Evolutionary conservation across 495 filamentous ascomycete genomes (phyloP), one percentile per base, ranked within the genome.

Genomic region (Penicillium soppii): DNA sequence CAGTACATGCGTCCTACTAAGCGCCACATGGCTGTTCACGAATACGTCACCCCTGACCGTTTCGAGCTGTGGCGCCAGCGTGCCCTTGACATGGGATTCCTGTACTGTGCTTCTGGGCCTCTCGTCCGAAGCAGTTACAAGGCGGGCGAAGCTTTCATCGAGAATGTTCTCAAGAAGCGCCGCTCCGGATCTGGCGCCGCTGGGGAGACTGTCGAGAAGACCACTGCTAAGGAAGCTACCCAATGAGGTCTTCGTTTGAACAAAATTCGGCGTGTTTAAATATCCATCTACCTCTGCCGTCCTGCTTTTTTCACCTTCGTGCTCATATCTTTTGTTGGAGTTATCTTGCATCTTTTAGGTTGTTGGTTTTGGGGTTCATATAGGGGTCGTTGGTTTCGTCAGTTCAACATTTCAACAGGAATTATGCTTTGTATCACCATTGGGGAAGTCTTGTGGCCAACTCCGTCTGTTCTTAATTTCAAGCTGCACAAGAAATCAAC

Each of bases 1-100:
- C 94, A 98, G 77, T 98, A 98, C 76, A 98, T 98, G 94, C 88
- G 91, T 4, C 94, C 94, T 9, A 98, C 94, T 8, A 97, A 96
- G 79, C 82, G 91, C 3, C 94, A 98, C 71, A 92, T 98, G 85
- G 85, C 92, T 62, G 94, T 98, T 12, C 84, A 92, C 56, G 89
- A 91, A 61, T 98, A 98, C 64, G 82, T 97, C 27, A 92, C 91
- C 0, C 94, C 94, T 1, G 88, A 87, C 33, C 79, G 81, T 37
- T 98, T 98, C 58, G 95, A 97, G 61, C 70, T 87, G 47, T 97
- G 95, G 95, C 80, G 88, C 39, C 78, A 90, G 70, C 83, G 91
- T 30, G 95, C 94, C 7, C 78, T 97, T 13, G 91, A 96, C 26
- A 83, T 97, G 85, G 95, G 94, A 29, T 98, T 98, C 79, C 65